Evolutionary conservation across 2,329 filamentous ascomycete species (phyloP).

Genomic region (Daldinia eschscholtzii): DNA sequence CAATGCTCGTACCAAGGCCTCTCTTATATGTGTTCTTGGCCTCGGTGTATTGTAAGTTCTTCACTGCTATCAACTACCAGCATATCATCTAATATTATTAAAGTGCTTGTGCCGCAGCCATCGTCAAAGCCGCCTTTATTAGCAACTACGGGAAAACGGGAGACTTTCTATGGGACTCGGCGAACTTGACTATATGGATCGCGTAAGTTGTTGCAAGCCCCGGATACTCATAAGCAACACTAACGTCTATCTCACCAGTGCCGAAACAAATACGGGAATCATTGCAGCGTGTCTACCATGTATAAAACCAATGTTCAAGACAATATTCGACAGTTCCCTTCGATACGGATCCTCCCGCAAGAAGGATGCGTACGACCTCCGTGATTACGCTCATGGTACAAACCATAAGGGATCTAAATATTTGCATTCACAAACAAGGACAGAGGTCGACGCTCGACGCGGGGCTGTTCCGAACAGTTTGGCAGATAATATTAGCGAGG

Average conservation of each 20-base stretch:
- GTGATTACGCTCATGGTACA: slow-evolving; percentile 47
- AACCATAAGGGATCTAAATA: slow-evolving; percentile 49
- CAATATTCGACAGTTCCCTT: slow-evolving; percentile 51
- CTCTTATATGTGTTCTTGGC: slow-evolving; percentile 57
- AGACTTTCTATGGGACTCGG: slow-evolving; percentile 61
- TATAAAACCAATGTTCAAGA: slow-evolving; percentile 54
- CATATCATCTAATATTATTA: not conserved
- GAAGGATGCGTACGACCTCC: slow-evolving; percentile 39
- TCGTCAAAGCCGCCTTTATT: slow-evolving; percentile 58
- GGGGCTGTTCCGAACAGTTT: not conserved
- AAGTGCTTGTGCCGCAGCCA: slow-evolving; percentile 56
- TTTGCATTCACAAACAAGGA: slow-evolving; percentile 43
- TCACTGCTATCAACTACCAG: too few relatives aligned
- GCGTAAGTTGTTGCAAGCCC: slow-evolving; percentile 43
- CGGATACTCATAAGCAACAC: not conserved
- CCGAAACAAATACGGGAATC: slow-evolving; percentile 56
- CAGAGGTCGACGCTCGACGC: slow-evolving; percentile 13
- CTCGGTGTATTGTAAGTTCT: slow-evolving; percentile 57
- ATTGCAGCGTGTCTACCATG: slow-evolving; percentile 55
- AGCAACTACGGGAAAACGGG: slow-evolving; percentile 56
- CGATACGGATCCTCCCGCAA: slow-evolving; percentile 50
- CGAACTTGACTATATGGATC: slow-evolving; percentile 63
- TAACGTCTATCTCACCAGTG: slow-evolving; percentile 14
- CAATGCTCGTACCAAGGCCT: slow-evolving; percentile 56
- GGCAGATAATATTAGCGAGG: slow-evolving; percentile 23